Conservation (phyloP, 2,329 filamentous ascomycete genomes). For the Beauveria scarabaeidicola region DNA sequence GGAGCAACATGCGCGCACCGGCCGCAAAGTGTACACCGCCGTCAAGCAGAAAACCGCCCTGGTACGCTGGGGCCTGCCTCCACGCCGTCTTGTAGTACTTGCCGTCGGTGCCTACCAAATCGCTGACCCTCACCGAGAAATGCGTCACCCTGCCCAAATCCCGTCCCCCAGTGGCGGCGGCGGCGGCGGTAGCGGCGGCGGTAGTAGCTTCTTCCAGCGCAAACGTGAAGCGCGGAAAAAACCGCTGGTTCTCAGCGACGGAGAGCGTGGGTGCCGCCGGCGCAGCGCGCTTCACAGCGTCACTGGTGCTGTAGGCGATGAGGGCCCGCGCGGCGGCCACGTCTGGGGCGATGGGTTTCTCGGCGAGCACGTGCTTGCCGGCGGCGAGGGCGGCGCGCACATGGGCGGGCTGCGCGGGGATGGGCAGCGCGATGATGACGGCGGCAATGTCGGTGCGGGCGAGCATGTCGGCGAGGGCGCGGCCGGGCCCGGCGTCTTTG, state of each 20-base stretch:
- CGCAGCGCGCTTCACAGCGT: constrained; percentile 13
- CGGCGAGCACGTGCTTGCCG: constrained; percentile 61
- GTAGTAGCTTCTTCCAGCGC: constrained; percentile 28
- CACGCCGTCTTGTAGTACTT: constrained; percentile 47
- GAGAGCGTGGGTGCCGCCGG: constrained; percentile 38
- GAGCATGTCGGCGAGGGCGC: constrained; percentile 42
- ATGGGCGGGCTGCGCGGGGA: constrained; percentile 48
- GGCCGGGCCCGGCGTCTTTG: constrained; percentile 38
- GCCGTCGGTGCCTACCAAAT: constrained; percentile 27
- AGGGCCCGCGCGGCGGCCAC: constrained; percentile 35
- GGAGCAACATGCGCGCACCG: constrained; percentile 47
- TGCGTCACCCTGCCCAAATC: constrained; percentile 28
- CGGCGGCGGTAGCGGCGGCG: constrained; percentile 12
- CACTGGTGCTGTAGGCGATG: constrained; percentile 25
- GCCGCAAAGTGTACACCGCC: constrained; percentile 67
- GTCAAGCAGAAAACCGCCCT: constrained; percentile 70
- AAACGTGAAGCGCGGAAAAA: constrained; percentile 44
- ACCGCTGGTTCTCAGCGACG: constrained; percentile 69
- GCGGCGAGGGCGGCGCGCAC: constrained; percentile 52
- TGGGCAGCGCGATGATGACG: constrained; percentile 55
- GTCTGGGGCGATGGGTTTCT: constrained; percentile 60
- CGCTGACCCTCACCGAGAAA: constrained; percentile 36
- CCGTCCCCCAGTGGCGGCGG: constrained; percentile 13
- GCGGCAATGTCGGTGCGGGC: constrained; percentile 44
- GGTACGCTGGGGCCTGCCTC: constrained; percentile 61